Evolutionary conservation across 352 stramenopile genomes (phyloP), one percentile per base, ranked within the genome.

Genomic region (Phytophthora capsici): DNA sequence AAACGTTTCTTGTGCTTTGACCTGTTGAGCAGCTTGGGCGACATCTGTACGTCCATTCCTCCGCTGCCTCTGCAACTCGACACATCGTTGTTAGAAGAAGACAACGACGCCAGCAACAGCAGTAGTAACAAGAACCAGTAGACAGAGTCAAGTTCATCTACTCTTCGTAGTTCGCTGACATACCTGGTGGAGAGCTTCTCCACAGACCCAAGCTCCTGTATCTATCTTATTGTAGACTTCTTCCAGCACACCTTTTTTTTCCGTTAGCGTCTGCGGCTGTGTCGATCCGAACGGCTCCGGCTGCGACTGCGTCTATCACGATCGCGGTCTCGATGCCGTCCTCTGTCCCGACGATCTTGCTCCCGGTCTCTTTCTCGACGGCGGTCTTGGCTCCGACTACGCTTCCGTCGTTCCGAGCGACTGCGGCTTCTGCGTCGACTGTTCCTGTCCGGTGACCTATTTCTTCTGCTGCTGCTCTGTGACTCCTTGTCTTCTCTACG

Each of bases 61-160:
- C 79, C 86, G 43, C 52, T 94, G 17, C 78, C 81, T 2, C 59
- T 94, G 26, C 76, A 87, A 46, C 57, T 90, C 7, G 86, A 94
- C 65, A 89, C 69, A 46, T 94, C 84, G 26, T 66, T 94, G 25
- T 57, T 92, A 48, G 34, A 69, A n/a, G 49, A 60, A 38, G 59
- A 66, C 23, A 66, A 73, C 26, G 56, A 52, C 19, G 25, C 22
- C 12, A 71, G 25, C 41, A 52, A 50, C 23, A 66, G 67, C 26
- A 45, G 20, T 16, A 68, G 66, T 17, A 66, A 14, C 32, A 63
- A 55, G 36, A 53, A 55, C 16, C 23, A 63, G 49, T 71, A 66
- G 53, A 28, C 38, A 30, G 32, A 19, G 17, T 26, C 16, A 60
- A 64, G 38, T 59, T 36, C 48, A 46, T 40, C 32, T 41, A 38